Evolutionary conservation across 163 green algal genomes (phyloP).

Genomic region (Chlorella variabilis): DNA sequence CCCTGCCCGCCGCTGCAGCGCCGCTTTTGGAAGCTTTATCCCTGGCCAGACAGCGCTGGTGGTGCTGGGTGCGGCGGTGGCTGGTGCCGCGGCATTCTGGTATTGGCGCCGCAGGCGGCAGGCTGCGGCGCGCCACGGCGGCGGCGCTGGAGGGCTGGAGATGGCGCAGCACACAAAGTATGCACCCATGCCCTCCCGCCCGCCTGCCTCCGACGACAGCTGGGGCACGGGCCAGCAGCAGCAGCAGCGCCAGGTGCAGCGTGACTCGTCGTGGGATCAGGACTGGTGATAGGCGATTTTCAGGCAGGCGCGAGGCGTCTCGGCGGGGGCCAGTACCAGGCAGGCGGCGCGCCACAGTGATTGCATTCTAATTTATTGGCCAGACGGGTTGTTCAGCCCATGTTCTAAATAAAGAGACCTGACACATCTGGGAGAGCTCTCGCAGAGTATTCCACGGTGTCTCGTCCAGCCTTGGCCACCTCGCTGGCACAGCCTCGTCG

Average conservation of each 20-base stretch:
- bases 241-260: not conserved
- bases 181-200: not conserved
- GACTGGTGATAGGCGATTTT: not conserved
- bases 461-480: too few relatives aligned
- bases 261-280: not conserved
- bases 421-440: too few relatives aligned
- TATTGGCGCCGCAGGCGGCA: not conserved
- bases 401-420: too few relatives aligned
- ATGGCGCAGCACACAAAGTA: not conserved
- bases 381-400: too few relatives aligned
- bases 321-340: too few relatives aligned
- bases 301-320: too few relatives aligned
- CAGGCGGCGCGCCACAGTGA: too few relatives aligned
- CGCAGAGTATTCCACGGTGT: too few relatives aligned
- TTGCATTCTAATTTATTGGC: too few relatives aligned
- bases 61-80: not conserved
- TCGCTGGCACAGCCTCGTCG: too few relatives aligned
- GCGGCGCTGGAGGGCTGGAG: not conserved
- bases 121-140: not conserved
- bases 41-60: not conserved
- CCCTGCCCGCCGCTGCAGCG: not conserved
- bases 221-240: not conserved
- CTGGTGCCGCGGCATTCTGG: not conserved
- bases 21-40: not conserved
- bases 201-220: not conserved